Evolutionary conservation across 768 basidiomycete species (phyloP).

Genomic region (Coprinopsis strossmayeri): DNA sequence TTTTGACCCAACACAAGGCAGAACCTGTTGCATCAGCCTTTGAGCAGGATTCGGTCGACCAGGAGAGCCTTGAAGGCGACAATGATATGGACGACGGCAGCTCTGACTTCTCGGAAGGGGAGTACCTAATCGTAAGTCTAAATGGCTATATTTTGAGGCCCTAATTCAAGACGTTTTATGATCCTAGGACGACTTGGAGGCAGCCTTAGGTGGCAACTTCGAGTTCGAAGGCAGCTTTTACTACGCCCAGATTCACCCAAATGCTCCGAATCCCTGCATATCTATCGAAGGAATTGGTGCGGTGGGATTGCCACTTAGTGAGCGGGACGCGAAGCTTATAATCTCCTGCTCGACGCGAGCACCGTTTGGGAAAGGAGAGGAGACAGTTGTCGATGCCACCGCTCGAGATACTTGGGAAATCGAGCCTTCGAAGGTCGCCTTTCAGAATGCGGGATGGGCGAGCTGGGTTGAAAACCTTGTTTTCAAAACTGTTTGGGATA

Average conservation of each 20-base stretch:
- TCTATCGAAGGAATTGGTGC: conserved; percentile 26
- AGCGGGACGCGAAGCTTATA: conserved; percentile 26
- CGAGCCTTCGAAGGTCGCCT: conserved; percentile 29
- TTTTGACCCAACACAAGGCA: no score
- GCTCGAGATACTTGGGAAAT: conserved; percentile 25
- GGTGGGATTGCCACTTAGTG: conserved; percentile 31
- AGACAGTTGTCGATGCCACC: not conserved
- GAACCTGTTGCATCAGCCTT: no score
- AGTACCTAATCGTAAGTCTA: no score
- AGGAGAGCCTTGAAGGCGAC: no score
- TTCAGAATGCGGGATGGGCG: conserved; percentile 36
- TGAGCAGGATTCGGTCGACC: no score
- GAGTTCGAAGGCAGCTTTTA: conserved; percentile 1
- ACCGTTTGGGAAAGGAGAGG: conserved; percentile 34
- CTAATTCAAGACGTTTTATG: not conserved
- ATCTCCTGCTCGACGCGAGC: conserved; percentile 24
- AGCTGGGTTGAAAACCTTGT: conserved; percentile 25
- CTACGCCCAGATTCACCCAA: conserved; percentile 5
- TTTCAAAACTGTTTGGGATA: conserved; percentile 25
- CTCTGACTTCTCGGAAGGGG: no score
- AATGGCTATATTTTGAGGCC: no score
- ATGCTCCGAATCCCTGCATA: conserved; percentile 32
- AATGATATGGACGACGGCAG: no score
- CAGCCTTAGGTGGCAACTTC: conserved; percentile 6
- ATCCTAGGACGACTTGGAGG: conserved; percentile 6